Base-by-base conservation (phyloP, 306 rosid genomes). In the Lablab purpureus region DNA sequence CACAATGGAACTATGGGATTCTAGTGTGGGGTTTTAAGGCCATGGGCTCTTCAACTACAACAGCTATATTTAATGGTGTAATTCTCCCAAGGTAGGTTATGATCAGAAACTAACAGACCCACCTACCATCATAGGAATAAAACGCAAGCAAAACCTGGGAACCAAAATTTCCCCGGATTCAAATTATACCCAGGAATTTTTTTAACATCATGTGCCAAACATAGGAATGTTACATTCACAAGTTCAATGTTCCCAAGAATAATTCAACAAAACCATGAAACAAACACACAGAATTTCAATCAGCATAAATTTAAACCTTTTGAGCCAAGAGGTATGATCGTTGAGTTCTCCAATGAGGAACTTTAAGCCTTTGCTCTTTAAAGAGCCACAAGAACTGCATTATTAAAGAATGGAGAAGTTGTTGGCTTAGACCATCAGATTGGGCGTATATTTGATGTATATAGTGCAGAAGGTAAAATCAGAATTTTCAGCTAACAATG, bases 311-410 rank as follows among this genome's bases (percentile, higher is more conserved):
- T 45, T 67, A 65, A 77, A 95, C 99, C 99, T 89, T 89, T 52
- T 91, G 88, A 76, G 98, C 87, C 87, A 87, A 84, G 73, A 95
- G 65, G 75, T 91, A 95, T 73, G 98, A 81, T 34, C 93, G 85
- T 60, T 89, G 99, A 85, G 82, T 86, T 87, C 96, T 85, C 99
- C 98, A 95, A 59, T 91, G 96, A 82, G 97, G 99, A 83, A 85
- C 75, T 54, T 85, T 87, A 58, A 87, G 92, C 85, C 97, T 90
- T 84, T 93, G 97, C 88, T 91, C 98, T 91, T 91, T 93, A 83
- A 93, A 91, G 77, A 90, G 97, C 92, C 89, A 89, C 87, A 93
- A 80, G 88, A 95, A 95, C 99, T 95, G 93, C 87, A 82, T 81
- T 79, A 55, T 43, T 55, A 52, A 71, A 78, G 71, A 32, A 11